phyloP scores from a whole-genome alignment of 306 rosid genomes.

The Glycine soja region DNA sequence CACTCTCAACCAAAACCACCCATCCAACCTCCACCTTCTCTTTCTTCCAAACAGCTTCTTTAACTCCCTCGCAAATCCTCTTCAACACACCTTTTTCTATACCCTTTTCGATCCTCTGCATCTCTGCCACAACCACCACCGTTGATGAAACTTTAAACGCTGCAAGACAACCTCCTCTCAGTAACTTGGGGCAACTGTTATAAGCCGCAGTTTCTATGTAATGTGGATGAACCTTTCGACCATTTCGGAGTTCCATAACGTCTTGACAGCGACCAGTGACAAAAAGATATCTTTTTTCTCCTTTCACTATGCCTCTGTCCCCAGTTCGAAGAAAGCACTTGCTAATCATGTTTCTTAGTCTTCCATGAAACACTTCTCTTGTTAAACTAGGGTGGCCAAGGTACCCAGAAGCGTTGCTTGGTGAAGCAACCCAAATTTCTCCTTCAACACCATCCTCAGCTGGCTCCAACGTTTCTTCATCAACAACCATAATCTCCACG shows the following conservation, averaged over 20 bases:
- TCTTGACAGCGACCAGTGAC: constrained; percentile 75
- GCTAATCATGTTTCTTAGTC: constrained; percentile 52
- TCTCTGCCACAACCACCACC: constrained; percentile 70
- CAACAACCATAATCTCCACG: constrained; percentile 66
- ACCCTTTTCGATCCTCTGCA: constrained; percentile 47
- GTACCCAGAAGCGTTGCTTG: constrained; percentile 83
- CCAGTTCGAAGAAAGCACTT: constrained; percentile 70
- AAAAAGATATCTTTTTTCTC: constrained; percentile 63
- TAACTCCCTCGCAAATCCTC: constrained; percentile 57
- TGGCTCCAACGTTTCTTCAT: constrained; percentile 67
- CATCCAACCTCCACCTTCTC: constrained; percentile 63
- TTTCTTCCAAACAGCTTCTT: constrained; percentile 51
- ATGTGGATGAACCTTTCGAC: constrained; percentile 66
- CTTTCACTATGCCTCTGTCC: constrained; percentile 73
- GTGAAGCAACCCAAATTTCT: constrained; percentile 85
- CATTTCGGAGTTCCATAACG: constrained; percentile 54
- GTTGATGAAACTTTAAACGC: constrained; percentile 51
- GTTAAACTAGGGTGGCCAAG: constrained; percentile 73
- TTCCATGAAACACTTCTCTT: constrained; percentile 57
- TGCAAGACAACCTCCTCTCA: constrained; percentile 76
- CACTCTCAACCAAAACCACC: constrained; percentile 69
- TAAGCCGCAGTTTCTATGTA: constrained; percentile 64
- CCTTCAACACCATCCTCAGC: constrained; percentile 82
- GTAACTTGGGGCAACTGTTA: constrained; percentile 51
- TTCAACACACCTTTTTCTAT: constrained; percentile 43